Evolutionary conservation across 176 grass and related monocot genomes (phyloP).

Genomic region (Hordeum marinum): DNA sequence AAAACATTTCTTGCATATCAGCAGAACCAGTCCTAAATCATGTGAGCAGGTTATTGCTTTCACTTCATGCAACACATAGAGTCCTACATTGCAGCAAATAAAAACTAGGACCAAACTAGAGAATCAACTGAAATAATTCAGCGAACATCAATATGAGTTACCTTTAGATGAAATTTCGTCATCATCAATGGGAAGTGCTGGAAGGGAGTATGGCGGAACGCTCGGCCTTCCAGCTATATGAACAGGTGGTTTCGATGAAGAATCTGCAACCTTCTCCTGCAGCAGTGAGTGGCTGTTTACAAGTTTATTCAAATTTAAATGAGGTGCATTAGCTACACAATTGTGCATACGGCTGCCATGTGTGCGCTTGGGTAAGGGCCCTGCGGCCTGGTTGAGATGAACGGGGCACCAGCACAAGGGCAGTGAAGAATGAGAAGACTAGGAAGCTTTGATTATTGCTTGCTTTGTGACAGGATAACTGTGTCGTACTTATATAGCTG

Average conservation of each 20-base stretch:
- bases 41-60: neutral
- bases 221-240: constrained; percentile 53
- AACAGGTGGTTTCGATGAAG: constrained; percentile 67
- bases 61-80: neutral
- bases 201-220: constrained; percentile 64
- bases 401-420: neutral
- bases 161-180: constrained; percentile 77
- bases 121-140: neutral
- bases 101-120: neutral
- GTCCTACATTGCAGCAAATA: neutral
- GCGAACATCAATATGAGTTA: constrained; percentile 27
- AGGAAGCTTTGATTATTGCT: neutral
- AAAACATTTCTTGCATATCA: neutral
- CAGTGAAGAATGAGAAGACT: neutral
- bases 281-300: neutral
- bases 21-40: neutral
- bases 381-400: neutral
- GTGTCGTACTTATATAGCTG: neutral
- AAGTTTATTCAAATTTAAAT: constrained; percentile 6
- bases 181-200: constrained; percentile 61
- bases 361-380: neutral
- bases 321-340: neutral
- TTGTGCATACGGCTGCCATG: neutral
- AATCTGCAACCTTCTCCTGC: constrained; percentile 88
- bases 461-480: neutral